phyloP scores from a whole-genome alignment of 345 rosid species.

The Isatis tinctoria region DNA sequence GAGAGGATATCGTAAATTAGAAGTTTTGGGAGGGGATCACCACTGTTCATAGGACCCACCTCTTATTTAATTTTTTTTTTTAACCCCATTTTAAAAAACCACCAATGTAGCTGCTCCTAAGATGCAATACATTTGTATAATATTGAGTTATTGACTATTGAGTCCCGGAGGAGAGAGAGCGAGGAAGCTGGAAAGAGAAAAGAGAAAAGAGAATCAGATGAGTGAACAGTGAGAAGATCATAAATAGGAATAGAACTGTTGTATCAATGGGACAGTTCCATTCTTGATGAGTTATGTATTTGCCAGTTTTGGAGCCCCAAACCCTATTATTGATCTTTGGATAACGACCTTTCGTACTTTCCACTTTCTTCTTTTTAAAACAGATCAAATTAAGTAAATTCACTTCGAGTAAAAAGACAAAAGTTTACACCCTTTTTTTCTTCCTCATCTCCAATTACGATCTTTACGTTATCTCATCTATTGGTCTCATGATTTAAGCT shows the following conservation, averaged over 20 bases:
- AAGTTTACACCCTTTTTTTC: neutral
- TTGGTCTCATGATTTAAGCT: constrained; percentile 7
- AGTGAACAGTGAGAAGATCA: constrained; percentile 28
- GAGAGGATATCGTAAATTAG: too few relatives aligned
- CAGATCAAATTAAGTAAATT: neutral
- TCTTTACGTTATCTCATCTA: neutral
- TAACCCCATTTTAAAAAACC: too few relatives aligned
- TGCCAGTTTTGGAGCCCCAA: constrained; percentile 36
- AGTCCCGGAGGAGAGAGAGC: constrained; percentile 11
- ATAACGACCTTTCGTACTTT: constrained; percentile 34
- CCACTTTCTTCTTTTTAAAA: constrained; percentile 3
- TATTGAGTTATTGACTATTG: too few relatives aligned
- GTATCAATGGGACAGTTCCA: constrained; percentile 36
- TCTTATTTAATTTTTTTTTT: too few relatives aligned
- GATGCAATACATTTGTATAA: neutral
- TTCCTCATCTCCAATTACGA: neutral
- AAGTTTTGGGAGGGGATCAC: too few relatives aligned
- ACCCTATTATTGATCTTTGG: constrained; percentile 32
- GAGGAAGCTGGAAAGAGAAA: neutral
- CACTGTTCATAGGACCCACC: too few relatives aligned
- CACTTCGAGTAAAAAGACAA: neutral
- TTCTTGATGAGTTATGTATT: constrained; percentile 22
- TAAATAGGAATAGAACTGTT: constrained; percentile 29
- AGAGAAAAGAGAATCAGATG: constrained; percentile 11
- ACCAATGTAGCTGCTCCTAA: too few relatives aligned